Conservation (phyloP, 139 green algal species). For the Tetratostichococcus sp. region DNA sequence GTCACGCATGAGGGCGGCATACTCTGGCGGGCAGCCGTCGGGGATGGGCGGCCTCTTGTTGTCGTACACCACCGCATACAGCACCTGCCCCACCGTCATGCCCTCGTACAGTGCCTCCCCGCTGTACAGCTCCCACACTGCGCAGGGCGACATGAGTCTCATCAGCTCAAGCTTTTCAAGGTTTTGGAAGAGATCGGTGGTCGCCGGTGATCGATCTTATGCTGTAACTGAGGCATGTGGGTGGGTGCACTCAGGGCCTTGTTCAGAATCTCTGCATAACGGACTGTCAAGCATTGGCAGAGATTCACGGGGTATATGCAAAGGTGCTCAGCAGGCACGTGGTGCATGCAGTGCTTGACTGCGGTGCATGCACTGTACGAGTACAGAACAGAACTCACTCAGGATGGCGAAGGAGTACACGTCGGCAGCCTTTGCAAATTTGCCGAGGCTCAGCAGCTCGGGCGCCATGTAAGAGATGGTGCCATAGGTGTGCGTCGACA, state of each 20-base stretch:
- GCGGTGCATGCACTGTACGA: too few species aligned
- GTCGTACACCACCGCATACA: constrained; percentile 35
- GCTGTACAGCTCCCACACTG: constrained; percentile 38
- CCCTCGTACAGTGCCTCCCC: constrained; percentile 22
- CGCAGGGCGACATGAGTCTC: neutral
- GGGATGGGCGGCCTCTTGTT: constrained; percentile 25
- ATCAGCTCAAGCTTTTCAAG: too few species aligned
- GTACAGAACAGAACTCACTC: too few species aligned
- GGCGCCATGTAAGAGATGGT: constrained; percentile 44
- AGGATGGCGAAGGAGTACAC: constrained; percentile 45
- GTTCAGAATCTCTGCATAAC: too few species aligned
- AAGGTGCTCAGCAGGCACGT: too few species aligned
- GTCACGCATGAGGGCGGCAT: constrained; percentile 23
- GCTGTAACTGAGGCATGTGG: too few species aligned
- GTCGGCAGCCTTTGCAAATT: constrained; percentile 26
- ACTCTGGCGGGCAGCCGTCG: constrained; percentile 17
- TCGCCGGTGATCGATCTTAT: too few species aligned
- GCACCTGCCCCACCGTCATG: constrained; percentile 28
- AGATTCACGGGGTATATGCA: too few species aligned
- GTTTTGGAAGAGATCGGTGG: too few species aligned
- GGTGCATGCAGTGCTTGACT: too few species aligned
- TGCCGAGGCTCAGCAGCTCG: constrained; percentile 37
- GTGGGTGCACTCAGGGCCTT: too few species aligned
- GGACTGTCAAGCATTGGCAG: too few species aligned
- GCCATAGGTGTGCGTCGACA: constrained; percentile 37